phyloP scores from a whole-genome alignment of 2,329 filamentous ascomycete genomes.

The Sphaceloma murrayae region DNA sequence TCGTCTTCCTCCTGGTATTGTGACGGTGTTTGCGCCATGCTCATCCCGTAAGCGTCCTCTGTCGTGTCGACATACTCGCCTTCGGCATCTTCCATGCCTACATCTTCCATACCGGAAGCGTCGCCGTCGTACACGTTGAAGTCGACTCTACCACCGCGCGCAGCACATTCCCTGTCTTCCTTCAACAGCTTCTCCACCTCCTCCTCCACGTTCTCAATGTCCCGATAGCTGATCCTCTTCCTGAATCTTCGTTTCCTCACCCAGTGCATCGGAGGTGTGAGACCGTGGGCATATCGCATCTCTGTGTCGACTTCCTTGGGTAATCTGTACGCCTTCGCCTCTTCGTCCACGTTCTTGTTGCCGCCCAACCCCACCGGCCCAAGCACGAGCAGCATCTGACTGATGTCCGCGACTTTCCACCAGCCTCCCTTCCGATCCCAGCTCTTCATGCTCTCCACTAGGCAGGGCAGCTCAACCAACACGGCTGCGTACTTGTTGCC shows the following conservation, averaged over 20 bases:
- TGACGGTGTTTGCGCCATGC: slow-evolving; percentile 29
- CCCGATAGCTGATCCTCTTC: slow-evolving; percentile 70
- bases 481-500: slow-evolving; percentile 65
- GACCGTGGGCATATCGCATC: slow-evolving; percentile 70
- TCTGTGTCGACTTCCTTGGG: slow-evolving; percentile 61
- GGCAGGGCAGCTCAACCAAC: slow-evolving; percentile 74
- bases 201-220: slow-evolving; percentile 75
- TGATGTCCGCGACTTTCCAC: slow-evolving; percentile 82
- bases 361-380: slow-evolving; percentile 43
- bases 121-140: slow-evolving; percentile 41
- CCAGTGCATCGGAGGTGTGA: slow-evolving; percentile 82
- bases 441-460: slow-evolving; percentile 85
- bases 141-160: slow-evolving; percentile 43
- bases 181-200: slow-evolving; percentile 65
- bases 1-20: slow-evolving; percentile 37
- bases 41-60: slow-evolving; percentile 26
- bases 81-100: slow-evolving; percentile 28
- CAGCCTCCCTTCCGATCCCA: slow-evolving; percentile 76
- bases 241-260: slow-evolving; percentile 74
- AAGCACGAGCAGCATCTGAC: slow-evolving; percentile 78
- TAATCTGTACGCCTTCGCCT: slow-evolving; percentile 46
- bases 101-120: slow-evolving; percentile 34
- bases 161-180: slow-evolving; percentile 50
- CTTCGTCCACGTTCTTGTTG: slow-evolving; percentile 38
- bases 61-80: slow-evolving; percentile 32